phyloP scores from a whole-genome alignment of 805 yeast species.

The Candida maesae region DNA sequence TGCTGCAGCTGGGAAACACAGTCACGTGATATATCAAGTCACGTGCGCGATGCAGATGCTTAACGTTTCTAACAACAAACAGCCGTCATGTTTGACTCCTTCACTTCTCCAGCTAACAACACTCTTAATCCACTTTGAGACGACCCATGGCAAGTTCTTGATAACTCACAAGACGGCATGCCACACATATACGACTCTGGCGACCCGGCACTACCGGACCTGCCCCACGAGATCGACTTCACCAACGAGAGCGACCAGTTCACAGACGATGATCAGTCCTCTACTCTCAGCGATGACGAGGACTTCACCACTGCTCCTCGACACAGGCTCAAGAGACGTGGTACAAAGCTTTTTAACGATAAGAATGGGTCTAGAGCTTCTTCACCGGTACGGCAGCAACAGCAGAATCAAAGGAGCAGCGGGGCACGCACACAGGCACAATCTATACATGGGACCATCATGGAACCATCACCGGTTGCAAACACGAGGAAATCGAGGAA shows the following conservation, averaged over 20 bases:
- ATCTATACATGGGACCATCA: not conserved
- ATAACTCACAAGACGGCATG: too few species aligned
- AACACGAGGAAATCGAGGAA: constrained; percentile 2
- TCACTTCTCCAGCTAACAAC: too few species aligned
- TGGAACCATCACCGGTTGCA: constrained; percentile 1
- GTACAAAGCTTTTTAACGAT: constrained; percentile 9
- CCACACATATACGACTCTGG: constrained; percentile 34
- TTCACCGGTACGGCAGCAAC: not conserved
- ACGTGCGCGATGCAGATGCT: too few species aligned
- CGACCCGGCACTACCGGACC: constrained; percentile 38
- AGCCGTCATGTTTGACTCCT: too few species aligned
- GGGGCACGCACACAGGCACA: not conserved
- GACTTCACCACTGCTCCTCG: not conserved
- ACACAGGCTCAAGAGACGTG: constrained; percentile 5
- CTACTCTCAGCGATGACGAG: not conserved
- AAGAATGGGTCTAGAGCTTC: not conserved
- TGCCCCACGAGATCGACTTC: constrained; percentile 29
- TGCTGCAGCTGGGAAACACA: too few species aligned
- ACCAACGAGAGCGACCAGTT: constrained; percentile 25
- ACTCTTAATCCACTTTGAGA: too few species aligned
- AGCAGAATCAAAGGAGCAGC: too few species aligned
- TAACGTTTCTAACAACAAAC: too few species aligned
- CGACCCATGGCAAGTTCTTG: too few species aligned
- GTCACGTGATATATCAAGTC: too few species aligned
- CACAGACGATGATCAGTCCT: constrained; percentile 15